Percentiles rank a stretch among this genome's conserved stretches.
These are phyloP conservation scores for Funneliformis geosporum DNA, from an alignment of 192 early-diverging fungal species.

Conservation along the genomic window DNA sequence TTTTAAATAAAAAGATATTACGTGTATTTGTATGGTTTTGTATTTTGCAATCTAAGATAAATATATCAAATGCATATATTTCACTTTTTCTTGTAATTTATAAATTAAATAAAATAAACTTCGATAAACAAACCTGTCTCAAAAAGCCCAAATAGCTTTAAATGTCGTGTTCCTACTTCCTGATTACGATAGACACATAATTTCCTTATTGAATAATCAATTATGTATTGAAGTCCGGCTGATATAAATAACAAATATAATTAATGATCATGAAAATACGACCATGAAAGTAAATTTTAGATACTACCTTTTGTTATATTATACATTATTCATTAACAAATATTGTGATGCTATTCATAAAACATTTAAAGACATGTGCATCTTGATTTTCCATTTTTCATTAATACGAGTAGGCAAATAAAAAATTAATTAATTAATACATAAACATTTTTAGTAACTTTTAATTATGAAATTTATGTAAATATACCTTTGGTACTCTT, in stretches of 20 bases:
- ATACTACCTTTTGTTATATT: conserved; percentile 5
- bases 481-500: not conserved
- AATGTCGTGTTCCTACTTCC: not conserved
- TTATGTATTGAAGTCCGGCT: conserved; percentile 13
- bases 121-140: conserved; percentile 34
- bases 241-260: not conserved
- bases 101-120: too few species aligned
- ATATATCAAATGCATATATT: too few species aligned
- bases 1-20: not conserved
- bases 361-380: not conserved
- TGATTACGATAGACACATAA: not conserved
- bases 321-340: not conserved
- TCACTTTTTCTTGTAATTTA: too few species aligned
- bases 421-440: conserved; percentile 37
- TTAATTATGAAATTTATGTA: conserved; percentile 35
- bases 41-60: conserved; percentile 23
- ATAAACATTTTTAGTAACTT: conserved; percentile 27
- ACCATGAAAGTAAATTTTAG: not conserved
- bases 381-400: conserved; percentile 27
- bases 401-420: conserved; percentile 34
- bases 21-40: too few species aligned
- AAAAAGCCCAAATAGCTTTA: conserved; percentile 22
- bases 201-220: conserved; percentile 9
- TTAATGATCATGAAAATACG: not conserved
- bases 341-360: not conserved